phyloP scores from a whole-genome alignment of 1,139 yeast species.

The Zygosaccharomyces sapae region DNA sequence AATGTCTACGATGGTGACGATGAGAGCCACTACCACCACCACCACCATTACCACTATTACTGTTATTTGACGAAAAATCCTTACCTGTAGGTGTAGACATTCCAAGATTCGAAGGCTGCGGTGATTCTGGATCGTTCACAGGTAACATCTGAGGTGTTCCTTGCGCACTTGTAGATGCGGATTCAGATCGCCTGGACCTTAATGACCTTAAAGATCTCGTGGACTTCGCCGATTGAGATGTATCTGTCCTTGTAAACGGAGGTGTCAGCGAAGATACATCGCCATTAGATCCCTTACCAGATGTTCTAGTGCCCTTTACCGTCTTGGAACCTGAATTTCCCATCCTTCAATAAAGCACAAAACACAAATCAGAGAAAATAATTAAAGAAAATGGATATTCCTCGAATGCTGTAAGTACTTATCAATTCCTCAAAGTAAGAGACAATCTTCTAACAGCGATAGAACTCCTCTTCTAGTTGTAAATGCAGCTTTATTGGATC shows the following conservation, averaged over 20 bases:
- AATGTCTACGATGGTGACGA: slow-evolving; percentile 5
- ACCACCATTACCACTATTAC: too few relatives aligned
- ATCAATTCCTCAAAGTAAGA: neutral
- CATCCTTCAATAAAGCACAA: slow-evolving; percentile 14
- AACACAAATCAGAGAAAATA: neutral
- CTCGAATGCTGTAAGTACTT: neutral
- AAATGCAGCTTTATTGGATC: neutral
- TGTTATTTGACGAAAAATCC: slow-evolving; percentile 8
- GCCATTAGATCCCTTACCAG: slow-evolving; percentile 10
- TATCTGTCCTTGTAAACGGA: slow-evolving; percentile 51
- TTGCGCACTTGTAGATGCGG: slow-evolving; percentile 16
- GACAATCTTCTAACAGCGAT: neutral
- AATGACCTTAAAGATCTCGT: slow-evolving; percentile 48
- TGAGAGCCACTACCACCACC: slow-evolving; percentile 8
- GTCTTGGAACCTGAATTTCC: slow-evolving; percentile 35
- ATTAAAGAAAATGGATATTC: neutral
- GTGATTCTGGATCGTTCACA: slow-evolving; percentile 11
- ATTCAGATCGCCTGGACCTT: slow-evolving; percentile 38
- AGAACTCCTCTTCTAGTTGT: neutral
- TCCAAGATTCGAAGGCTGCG: slow-evolving; percentile 8
- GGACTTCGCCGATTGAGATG: slow-evolving; percentile 50
- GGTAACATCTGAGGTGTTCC: slow-evolving; percentile 6
- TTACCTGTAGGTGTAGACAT: slow-evolving; percentile 4
- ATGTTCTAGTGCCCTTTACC: slow-evolving; percentile 16
- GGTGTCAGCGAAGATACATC: slow-evolving; percentile 33